Percentiles rank a stretch among this genome's conserved stretches.
Conservation (phyloP, 257 asterid species). For the Perilla frutescens region DNA sequence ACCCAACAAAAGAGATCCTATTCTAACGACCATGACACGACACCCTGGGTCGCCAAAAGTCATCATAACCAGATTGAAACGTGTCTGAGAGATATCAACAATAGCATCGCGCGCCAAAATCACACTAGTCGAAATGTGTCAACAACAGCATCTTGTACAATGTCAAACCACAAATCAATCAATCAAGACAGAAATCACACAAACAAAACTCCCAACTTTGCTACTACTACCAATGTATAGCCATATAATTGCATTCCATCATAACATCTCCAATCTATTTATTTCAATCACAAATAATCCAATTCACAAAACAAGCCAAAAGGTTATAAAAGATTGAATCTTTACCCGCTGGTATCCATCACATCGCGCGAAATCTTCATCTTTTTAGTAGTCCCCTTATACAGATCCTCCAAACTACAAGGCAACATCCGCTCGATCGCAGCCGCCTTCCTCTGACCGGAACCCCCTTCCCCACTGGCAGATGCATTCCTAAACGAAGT, state of each 20-base stretch:
- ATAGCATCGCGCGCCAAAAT: constrained; percentile 9
- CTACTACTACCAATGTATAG: constrained; percentile 5
- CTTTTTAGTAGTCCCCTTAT: constrained; percentile 62
- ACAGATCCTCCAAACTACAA: constrained; percentile 65
- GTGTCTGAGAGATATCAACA: not conserved
- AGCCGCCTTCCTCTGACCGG: constrained; percentile 46
- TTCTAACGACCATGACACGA: not conserved
- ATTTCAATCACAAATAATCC: constrained; percentile 15
- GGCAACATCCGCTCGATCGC: constrained; percentile 50
- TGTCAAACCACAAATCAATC: constrained; percentile 17
- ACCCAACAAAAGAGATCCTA: not conserved
- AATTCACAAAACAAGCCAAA: not conserved
- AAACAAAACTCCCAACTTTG: not conserved
- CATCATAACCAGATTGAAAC: not conserved
- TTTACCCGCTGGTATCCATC: constrained; percentile 61
- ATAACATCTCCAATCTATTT: constrained; percentile 5
- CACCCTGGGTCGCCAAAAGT: not conserved
- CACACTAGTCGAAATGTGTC: not conserved
- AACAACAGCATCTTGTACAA: not conserved
- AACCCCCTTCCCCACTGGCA: constrained; percentile 48
- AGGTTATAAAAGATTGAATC: constrained; percentile 13
- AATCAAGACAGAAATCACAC: constrained; percentile 24
- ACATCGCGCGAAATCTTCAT: constrained; percentile 73
- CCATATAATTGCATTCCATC: not conserved
- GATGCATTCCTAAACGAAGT: constrained; percentile 49